Evolutionary conservation across 768 basidiomycete species (phyloP).

Genomic region (Hydnum rufescens): DNA sequence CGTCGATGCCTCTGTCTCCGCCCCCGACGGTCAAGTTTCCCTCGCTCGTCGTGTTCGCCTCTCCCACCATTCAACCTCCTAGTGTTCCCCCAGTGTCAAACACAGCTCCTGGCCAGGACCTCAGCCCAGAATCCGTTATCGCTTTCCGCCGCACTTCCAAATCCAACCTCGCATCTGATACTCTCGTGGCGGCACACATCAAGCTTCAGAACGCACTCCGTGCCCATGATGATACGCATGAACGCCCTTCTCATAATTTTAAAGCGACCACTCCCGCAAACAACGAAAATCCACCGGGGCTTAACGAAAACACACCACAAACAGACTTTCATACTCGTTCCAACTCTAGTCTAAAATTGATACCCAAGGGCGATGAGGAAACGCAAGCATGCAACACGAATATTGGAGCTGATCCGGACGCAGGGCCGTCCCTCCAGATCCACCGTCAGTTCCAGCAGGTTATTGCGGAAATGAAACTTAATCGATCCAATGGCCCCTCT

Average conservation of each 20-base stretch:
- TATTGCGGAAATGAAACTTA: neutral
- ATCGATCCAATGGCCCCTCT: neutral
- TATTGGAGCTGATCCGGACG: neutral
- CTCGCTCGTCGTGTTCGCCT: neutral
- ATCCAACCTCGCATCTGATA: too few species aligned
- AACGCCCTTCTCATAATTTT: neutral
- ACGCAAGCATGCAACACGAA: neutral
- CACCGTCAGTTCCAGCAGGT: neutral
- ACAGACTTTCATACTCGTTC: neutral
- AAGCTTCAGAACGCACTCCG: too few species aligned
- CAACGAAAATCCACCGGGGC: neutral
- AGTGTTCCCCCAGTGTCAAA: too few species aligned
- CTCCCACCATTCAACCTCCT: too few species aligned
- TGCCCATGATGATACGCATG: too few species aligned
- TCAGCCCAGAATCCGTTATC: too few species aligned
- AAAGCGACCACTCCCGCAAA: neutral
- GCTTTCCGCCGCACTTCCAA: too few species aligned
- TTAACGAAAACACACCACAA: neutral
- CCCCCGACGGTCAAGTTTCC: neutral
- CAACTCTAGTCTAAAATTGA: neutral
- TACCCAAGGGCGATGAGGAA: neutral
- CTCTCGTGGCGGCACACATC: too few species aligned
- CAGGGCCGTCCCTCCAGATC: neutral
- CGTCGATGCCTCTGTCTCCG: neutral
- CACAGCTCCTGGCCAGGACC: too few species aligned